A percentile compares a stretch with the other conserved stretches of the same genome.
Conservation (phyloP, 2,329 filamentous ascomycete species). For the Pseudogymnoascus sp. region DNA sequence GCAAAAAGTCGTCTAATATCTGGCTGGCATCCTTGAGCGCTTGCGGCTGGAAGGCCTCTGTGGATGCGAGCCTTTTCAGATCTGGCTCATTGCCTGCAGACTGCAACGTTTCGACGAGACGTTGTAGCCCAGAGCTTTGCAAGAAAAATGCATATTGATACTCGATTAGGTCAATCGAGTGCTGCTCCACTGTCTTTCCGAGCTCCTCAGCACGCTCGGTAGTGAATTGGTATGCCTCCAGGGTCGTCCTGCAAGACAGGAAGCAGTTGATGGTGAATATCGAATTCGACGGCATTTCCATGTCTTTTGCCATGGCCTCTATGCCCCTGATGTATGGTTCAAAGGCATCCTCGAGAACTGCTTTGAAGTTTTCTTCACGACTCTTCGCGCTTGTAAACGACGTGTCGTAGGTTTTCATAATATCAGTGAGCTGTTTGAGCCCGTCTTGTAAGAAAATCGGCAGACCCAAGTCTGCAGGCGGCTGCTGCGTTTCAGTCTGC, state of each 20-base stretch:
- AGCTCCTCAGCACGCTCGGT: conserved; percentile 46
- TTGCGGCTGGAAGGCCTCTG: conserved; percentile 51
- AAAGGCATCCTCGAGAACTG: conserved; percentile 68
- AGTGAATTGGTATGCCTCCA: conserved; percentile 58
- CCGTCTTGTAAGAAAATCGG: conserved; percentile 76
- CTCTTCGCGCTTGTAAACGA: conserved; percentile 56
- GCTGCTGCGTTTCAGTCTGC: conserved; percentile 61
- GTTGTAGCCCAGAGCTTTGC: conserved; percentile 62
- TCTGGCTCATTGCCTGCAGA: conserved; percentile 20
- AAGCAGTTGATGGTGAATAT: conserved; percentile 71
- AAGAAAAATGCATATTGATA: conserved; percentile 68
- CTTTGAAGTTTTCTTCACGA: conserved; percentile 61
- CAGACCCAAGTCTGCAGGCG: conserved; percentile 63
- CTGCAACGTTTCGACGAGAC: conserved; percentile 50
- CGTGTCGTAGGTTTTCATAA: conserved; percentile 82
- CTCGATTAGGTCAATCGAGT: conserved; percentile 50
- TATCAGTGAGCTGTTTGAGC: conserved; percentile 64
- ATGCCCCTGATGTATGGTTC: conserved; percentile 79
- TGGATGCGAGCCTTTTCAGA: conserved; percentile 43
- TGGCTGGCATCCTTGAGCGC: conserved; percentile 62
- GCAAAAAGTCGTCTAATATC: conserved; percentile 79
- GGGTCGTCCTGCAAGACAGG: conserved; percentile 45
- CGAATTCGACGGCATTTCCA: conserved; percentile 51
- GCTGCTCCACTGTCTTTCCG: conserved; percentile 44
- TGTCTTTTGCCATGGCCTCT: conserved; percentile 54